Base-by-base conservation (phyloP, 768 basidiomycete species). In the Vararia minispora region DNA sequence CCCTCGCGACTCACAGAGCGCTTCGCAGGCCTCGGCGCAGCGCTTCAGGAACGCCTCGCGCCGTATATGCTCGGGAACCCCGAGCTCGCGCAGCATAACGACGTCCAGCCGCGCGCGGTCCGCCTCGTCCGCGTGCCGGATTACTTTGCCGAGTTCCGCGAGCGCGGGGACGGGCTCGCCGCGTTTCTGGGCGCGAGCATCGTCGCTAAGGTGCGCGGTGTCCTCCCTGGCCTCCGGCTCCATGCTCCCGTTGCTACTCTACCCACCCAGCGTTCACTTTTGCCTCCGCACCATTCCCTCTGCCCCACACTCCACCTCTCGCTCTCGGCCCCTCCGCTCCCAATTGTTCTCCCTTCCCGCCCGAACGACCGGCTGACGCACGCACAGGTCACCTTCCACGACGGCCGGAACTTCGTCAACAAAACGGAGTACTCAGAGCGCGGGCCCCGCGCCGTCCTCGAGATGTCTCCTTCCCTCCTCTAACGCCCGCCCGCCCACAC, bases 121-220 rank as follows among this genome's bases (percentile, higher is more conserved):
- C 71, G 76, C 17, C 64, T 76, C 5, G 54, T 87, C 35, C 70
- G 62, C 25, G 71, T 90, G 6, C 89, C 90, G 1, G 89, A 92
- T 23, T 92, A 91, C 57, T 95, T 89, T 54, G 79, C 83, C 6
- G 88, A 92, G 55, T 95, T 85, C 51, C 68, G 86, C 40, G 85
- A 89, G 35, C 84, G 76, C 30, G 88, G 87, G 2, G 85, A 88
- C 37, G 80, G 80, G 2, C 64, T 79, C 27, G 80, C 85, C 4
- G 76, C 80, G 9, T 91, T 89, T 64, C 59, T 91, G 40, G 88
- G 88, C 1, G 67, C 76, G 13, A 80, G 79, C 48, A 87, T 91
- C 45, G 71, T 79, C n/a, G 88, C 85, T 5, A 91, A 90, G 68
- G 88, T 85, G 37, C 26, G 35, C 28, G 9, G 13, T 20, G 6